Evolutionary conservation across 1,139 yeast species (phyloP).

Genomic region (Taiozyma sp.): DNA sequence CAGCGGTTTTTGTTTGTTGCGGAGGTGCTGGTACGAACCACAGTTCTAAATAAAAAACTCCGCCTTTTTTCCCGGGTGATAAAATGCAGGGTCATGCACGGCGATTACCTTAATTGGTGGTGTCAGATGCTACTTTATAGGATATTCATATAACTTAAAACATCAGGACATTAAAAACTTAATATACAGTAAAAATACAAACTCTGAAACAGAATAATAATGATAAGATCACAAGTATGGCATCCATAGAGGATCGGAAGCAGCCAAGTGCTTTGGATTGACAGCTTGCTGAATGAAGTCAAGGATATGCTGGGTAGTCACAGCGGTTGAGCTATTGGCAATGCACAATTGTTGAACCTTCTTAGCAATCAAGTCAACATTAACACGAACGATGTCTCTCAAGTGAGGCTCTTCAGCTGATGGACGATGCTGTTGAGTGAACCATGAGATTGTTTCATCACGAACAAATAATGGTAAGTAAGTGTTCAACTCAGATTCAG

Average conservation of each 20-base stretch:
- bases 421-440: constrained; percentile 68
- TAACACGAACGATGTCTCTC: constrained; percentile 81
- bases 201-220: neutral
- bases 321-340: constrained; percentile 65
- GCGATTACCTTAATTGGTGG: too few species aligned
- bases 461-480: constrained; percentile 88
- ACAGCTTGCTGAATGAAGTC: constrained; percentile 95
- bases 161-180: neutral
- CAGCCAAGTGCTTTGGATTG: constrained; percentile 89
- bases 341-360: constrained; percentile 71
- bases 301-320: constrained; percentile 89
- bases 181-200: neutral
- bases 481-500: constrained; percentile 85
- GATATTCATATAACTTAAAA: neutral
- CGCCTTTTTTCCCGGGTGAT: too few species aligned
- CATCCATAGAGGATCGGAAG: constrained; percentile 94
- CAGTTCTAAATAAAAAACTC: too few species aligned
- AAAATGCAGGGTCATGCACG: too few species aligned
- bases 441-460: constrained; percentile 94
- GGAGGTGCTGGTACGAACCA: too few species aligned
- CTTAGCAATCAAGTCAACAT: constrained; percentile 82
- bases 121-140: too few species aligned
- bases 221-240: constrained; percentile 54
- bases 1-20: too few species aligned
- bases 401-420: constrained; percentile 65